Base-by-base conservation (phyloP, 2,329 filamentous ascomycete species). In the Proliferodiscus dingleyae region DNA sequence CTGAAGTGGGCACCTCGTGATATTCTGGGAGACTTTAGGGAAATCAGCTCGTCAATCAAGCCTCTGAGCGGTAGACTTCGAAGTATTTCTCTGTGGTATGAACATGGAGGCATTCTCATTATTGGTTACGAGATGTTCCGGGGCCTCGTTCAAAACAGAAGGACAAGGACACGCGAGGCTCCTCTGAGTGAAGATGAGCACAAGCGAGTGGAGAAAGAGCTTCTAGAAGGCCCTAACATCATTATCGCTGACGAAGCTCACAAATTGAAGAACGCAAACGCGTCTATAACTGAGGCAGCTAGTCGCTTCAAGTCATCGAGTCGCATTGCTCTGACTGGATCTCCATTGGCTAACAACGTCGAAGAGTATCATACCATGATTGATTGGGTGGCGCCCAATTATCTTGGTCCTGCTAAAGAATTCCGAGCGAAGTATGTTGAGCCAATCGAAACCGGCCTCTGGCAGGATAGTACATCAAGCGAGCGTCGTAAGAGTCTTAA, bases 231-330 rank as follows among this genome's bases (percentile, higher is more conserved):
- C 0, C 80, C 89, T 0, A 85, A 77, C 49, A 76, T 95, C 37
- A 81, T 95, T 18, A 68, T 96, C 41, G 87, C 85, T 0, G 90
- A 96, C 59, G 90, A 96, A 65, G 89, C 89, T 0, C 90, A 96
- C 61, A 70, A 66, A 18, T 67, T 95, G 61, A 95, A 93, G 65
- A 89, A 88, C 51, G 65, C 70, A 0, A 62, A 61, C 0, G 71
- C 81, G 0, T 65, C 71, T 16, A 67, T 83, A 26, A 70, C 80
- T 34, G 53, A 64, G 29, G 72, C 77, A 5, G 78, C 82, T 16
- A 68, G 69, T 2, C 64, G 69, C 9, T 84, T 96, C 60, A 71
- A 64, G 49, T 86, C 89, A 0, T 77, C 70, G 43, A 83, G 75
- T 49, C 81, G 89, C 9, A 86, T 96, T 53, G 90, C 89, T 5